Evolutionary conservation across 257 asterid species (phyloP).

Genomic region (Solanum chilense): DNA sequence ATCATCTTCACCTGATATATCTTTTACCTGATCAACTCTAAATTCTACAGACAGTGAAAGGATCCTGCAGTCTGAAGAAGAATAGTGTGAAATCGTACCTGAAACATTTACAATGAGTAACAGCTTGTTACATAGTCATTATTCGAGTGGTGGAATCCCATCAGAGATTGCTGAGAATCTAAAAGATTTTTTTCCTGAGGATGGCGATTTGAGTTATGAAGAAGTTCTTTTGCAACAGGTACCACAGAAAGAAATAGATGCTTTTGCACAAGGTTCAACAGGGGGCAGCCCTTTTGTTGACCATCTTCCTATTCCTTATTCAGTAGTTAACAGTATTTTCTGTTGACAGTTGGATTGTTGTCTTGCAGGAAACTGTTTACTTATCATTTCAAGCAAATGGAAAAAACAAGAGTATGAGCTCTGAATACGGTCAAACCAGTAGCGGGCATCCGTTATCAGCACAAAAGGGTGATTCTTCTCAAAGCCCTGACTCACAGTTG

Average conservation of each 20-base stretch:
- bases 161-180: slow-evolving; percentile 63
- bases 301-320: background rate
- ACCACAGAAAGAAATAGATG: background rate
- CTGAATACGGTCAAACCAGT: slow-evolving; percentile 38
- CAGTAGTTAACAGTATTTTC: background rate
- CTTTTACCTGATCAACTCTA: background rate
- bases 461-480: slow-evolving; percentile 35
- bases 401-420: slow-evolving; percentile 15
- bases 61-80: background rate
- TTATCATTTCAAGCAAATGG: slow-evolving; percentile 42
- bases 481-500: slow-evolving; percentile 42
- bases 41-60: background rate
- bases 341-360: background rate
- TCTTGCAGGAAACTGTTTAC: slow-evolving; percentile 63
- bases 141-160: slow-evolving; percentile 41
- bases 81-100: slow-evolving; percentile 16
- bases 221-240: slow-evolving; percentile 62
- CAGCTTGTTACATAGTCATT: slow-evolving; percentile 27
- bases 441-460: slow-evolving; percentile 15
- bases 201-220: slow-evolving; percentile 60
- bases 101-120: slow-evolving; percentile 28
- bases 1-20: background rate
- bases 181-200: slow-evolving; percentile 66
- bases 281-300: background rate
- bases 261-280: background rate